phyloP scores from a whole-genome alignment of 257 asterid species.

The Apocynum venetum region DNA sequence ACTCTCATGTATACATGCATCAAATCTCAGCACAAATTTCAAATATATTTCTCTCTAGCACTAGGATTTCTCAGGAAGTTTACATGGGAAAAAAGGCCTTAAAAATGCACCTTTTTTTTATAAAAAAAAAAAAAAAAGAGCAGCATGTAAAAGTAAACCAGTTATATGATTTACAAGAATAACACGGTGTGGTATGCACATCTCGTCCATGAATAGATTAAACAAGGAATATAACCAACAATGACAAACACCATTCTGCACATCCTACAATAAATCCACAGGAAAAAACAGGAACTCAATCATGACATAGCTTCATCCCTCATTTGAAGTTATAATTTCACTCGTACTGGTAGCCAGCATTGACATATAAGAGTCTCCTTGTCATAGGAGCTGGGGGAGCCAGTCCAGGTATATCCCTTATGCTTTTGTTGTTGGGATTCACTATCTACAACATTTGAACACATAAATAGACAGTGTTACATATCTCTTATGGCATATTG shows the following conservation, averaged over 20 bases:
- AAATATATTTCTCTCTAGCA: not conserved
- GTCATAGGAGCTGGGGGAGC: slow-evolving; percentile 94
- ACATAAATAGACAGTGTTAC: not conserved
- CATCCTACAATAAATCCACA: slow-evolving; percentile 13
- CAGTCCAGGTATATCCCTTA: slow-evolving; percentile 89
- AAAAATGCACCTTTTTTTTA: not conserved
- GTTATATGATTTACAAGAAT: slow-evolving; percentile 32
- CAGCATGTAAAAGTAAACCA: slow-evolving; percentile 16
- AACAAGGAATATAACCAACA: slow-evolving; percentile 4
- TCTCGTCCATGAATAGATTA: slow-evolving; percentile 5
- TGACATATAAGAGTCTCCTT: slow-evolving; percentile 69
- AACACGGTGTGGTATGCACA: slow-evolving; percentile 27
- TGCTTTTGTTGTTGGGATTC: slow-evolving; percentile 76
- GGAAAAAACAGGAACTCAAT: slow-evolving; percentile 7
- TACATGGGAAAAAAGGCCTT: slow-evolving; percentile 18
- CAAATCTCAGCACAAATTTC: not conserved
- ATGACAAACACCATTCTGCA: slow-evolving; percentile 10
- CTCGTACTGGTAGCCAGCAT: slow-evolving; percentile 28
- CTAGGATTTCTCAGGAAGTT: slow-evolving; percentile 10
- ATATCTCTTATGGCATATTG: not conserved
- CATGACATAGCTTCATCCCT: slow-evolving; percentile 5
- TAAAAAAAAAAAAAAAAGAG: not conserved
- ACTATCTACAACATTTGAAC: slow-evolving; percentile 47
- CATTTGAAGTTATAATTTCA: slow-evolving; percentile 15
- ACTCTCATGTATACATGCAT: not conserved